These are phyloP conservation scores for Mycena epipterygia DNA, from an alignment of 768 basidiomycete genomes.

Conservation along the genomic window DNA sequence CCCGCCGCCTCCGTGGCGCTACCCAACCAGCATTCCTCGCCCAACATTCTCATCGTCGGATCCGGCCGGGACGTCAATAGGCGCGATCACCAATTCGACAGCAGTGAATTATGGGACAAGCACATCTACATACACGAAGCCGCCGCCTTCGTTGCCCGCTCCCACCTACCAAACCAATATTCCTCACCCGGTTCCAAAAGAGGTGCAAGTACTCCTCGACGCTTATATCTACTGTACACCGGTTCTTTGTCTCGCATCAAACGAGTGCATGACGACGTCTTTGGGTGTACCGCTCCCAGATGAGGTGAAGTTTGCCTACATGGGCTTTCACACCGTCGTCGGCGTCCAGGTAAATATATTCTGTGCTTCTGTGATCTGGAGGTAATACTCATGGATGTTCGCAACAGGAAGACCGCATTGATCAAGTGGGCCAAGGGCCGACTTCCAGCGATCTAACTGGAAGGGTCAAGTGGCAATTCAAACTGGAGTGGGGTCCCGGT, in stretches of 20 bases:
- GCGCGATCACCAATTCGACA: background rate
- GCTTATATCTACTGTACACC: slow-evolving; percentile 55
- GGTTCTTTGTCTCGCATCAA: slow-evolving; percentile 56
- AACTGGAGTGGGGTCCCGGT: slow-evolving; percentile 63
- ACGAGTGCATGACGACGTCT: slow-evolving; percentile 37
- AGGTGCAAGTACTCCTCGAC: slow-evolving; percentile 58
- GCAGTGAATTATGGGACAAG: background rate
- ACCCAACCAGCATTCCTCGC: too few relatives aligned
- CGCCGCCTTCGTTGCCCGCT: background rate
- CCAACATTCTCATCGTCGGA: background rate
- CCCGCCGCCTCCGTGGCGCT: too few relatives aligned
- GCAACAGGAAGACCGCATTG: slow-evolving; percentile 40
- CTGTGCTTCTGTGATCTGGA: background rate
- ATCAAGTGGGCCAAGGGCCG: background rate
- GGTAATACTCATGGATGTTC: background rate
- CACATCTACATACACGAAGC: too few relatives aligned
- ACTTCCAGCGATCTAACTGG: slow-evolving; percentile 40
- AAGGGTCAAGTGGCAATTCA: slow-evolving; percentile 59
- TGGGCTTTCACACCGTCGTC: slow-evolving; percentile 63
- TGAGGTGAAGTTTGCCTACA: slow-evolving; percentile 57
- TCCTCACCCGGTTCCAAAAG: slow-evolving; percentile 53
- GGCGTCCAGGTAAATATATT: slow-evolving; percentile 51
- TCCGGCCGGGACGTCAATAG: background rate
- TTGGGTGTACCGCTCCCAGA: slow-evolving; percentile 51
- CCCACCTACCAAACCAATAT: background rate